phyloP scores from a whole-genome alignment of 2,329 filamentous ascomycete species.

The Pochonia chlamydosporia region DNA sequence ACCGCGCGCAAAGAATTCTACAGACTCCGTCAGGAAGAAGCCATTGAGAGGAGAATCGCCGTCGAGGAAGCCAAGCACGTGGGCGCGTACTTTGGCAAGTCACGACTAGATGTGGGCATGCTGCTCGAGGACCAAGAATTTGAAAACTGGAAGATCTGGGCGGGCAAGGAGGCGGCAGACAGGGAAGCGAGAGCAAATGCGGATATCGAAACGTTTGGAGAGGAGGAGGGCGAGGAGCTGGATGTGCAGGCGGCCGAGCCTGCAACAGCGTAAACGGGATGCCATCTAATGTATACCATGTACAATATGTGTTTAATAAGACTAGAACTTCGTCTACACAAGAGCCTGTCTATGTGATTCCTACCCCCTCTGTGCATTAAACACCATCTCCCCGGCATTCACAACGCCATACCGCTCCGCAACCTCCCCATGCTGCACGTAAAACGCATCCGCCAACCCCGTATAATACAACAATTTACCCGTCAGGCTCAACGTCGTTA shows the following conservation, averaged over 20 bases:
- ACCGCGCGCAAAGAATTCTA: conserved; percentile 87
- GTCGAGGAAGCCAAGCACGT: conserved; percentile 80
- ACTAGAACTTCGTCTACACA: too few species aligned
- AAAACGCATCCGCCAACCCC: conserved; percentile 65
- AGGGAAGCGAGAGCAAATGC: conserved; percentile 33
- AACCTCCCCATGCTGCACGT: conserved; percentile 75
- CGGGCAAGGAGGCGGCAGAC: conserved; percentile 41
- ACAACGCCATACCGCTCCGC: conserved; percentile 38
- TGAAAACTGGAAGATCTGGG: conserved; percentile 84
- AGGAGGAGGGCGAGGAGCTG: conserved; percentile 25
- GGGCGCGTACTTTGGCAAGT: conserved; percentile 84
- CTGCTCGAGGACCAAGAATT: conserved; percentile 73
- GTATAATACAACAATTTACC: conserved; percentile 65
- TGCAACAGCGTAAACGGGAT: background rate
- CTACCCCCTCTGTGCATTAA: conserved; percentile 24
- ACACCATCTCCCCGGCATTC: conserved; percentile 34
- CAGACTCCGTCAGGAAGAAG: conserved; percentile 70
- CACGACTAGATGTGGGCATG: conserved; percentile 70
- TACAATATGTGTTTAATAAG: conserved; percentile 14
- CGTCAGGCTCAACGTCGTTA: conserved; percentile 75
- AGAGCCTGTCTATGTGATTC: background rate
- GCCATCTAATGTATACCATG: conserved; percentile 13
- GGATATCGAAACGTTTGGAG: conserved; percentile 37
- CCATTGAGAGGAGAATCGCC: conserved; percentile 76
- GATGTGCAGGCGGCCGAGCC: conserved; percentile 12